Evolutionary conservation across 1,284 basidiomycete species (phyloP).

Genomic region (Pseudozyma sp.): DNA sequence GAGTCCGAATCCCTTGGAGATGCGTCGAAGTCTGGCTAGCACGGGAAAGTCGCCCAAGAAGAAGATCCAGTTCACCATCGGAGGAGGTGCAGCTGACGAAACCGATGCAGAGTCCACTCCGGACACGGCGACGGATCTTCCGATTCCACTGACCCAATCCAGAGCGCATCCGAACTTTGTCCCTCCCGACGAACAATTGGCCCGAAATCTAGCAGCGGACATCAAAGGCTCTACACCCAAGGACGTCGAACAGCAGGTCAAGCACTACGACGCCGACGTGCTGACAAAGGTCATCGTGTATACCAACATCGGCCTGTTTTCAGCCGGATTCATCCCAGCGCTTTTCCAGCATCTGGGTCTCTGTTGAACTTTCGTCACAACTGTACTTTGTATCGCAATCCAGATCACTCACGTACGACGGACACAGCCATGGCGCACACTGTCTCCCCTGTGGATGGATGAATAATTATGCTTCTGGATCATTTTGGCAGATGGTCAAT

Average conservation of each 20-base stretch:
- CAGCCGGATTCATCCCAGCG: slow-evolving; percentile 47
- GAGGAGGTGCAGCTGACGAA: slow-evolving; percentile 12
- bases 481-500: slow-evolving; percentile 18
- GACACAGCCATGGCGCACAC: too few relatives aligned
- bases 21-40: slow-evolving; percentile 6
- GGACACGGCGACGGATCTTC: slow-evolving; percentile 15
- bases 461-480: too few relatives aligned
- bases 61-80: slow-evolving; percentile 47
- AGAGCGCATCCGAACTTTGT: slow-evolving; percentile 35
- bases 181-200: slow-evolving; percentile 31
- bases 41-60: neutral
- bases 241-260: slow-evolving; percentile 69
- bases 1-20: slow-evolving; percentile 33
- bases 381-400: neutral
- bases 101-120: slow-evolving; percentile 6
- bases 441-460: too few relatives aligned
- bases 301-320: slow-evolving; percentile 80
- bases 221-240: slow-evolving; percentile 10
- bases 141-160: slow-evolving; percentile 34
- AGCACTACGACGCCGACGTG: slow-evolving; percentile 85
- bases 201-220: slow-evolving; percentile 21
- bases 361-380: slow-evolving; percentile 1
- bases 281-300: slow-evolving; percentile 92
- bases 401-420: too few relatives aligned
- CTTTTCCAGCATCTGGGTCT: slow-evolving; percentile 50